Evolutionary conservation across 441 rosid genomes (phyloP).

Genomic region (Eruca vesicaria): DNA sequence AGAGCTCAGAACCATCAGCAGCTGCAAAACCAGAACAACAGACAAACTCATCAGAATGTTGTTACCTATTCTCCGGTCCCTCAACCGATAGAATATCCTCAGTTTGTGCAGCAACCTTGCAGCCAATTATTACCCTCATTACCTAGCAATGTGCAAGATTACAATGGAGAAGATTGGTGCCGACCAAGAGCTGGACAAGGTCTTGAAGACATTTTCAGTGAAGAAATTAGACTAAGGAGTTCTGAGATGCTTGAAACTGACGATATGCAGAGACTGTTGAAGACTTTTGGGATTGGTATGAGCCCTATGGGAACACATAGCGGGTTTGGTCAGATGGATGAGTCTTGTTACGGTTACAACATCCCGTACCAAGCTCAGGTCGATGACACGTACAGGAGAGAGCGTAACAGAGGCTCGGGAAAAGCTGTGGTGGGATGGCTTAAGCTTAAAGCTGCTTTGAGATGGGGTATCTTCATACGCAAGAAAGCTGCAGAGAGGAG

Average conservation of each 20-base stretch:
- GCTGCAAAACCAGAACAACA: no score
- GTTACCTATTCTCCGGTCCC: constrained; percentile 34
- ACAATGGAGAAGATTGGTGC: constrained; percentile 62
- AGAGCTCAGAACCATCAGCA: constrained; percentile 27
- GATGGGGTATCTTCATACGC: constrained; percentile 95
- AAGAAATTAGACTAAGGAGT: constrained; percentile 70
- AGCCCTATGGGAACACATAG: constrained; percentile 36
- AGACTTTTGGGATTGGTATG: constrained; percentile 52
- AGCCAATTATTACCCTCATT: constrained; percentile 38
- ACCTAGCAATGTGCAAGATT: constrained; percentile 42
- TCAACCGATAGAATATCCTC: constrained; percentile 62
- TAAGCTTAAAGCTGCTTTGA: constrained; percentile 85
- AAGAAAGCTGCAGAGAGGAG: constrained; percentile 89
- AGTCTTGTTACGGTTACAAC: constrained; percentile 51
- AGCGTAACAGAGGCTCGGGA: constrained; percentile 58
- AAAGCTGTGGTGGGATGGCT: constrained; percentile 97
- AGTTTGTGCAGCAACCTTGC: constrained; percentile 41
- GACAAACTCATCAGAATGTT: constrained; percentile 34
- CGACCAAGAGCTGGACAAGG: constrained; percentile 50
- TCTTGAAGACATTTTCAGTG: constrained; percentile 56
- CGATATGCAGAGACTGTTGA: constrained; percentile 83
- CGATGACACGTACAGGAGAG: constrained; percentile 38
- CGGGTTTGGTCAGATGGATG: constrained; percentile 49
- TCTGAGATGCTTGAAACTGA: constrained; percentile 81
- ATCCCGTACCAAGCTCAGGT: constrained; percentile 50